Base-by-base conservation (phyloP, 305 asterid species). In the Ajuga reptans region DNA sequence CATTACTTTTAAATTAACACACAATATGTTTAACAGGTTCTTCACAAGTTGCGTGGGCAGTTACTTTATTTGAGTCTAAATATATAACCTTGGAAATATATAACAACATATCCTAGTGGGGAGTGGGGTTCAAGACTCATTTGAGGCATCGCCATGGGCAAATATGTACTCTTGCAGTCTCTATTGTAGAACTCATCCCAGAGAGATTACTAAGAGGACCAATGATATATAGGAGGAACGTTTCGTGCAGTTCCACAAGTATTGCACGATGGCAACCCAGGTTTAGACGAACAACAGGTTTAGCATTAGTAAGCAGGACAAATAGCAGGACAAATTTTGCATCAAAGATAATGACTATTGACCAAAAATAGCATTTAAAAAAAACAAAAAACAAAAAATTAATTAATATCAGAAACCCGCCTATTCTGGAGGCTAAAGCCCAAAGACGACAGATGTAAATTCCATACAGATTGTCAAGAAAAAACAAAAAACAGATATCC, bases 401-500 rank as follows among this genome's bases (percentile, higher is more conserved):
- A 21, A 21, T 21, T n/a, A n/a, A n/a, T n/a, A n/a, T n/a, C 1
- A 21, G 27, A 46, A 18, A 66, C 50, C 62, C 57, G 3, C 18
- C 36, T 52, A 21, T 31, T 66, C 24, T 33, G 57, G 37, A 58
- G 72, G 63, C 46, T 21, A 46, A 27, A 17, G 50, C 53, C 56
- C 33, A 41, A 54, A 68, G 54, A 66, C 57, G 53, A 57, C 66
- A 14, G 56, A 39, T 60, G 43, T 61, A 66, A 68, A 27, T 62
- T 45, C 62, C 49, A 17, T 45, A 60, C 65, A 61, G 69, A 41
- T 45, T 18, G 18, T 21, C 36, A 5, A 3, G 64, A 58, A 53
- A 61, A 51, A 21, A 21, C n/a, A 21, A 2, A 21, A 34, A 45
- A 68, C 53, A 59, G 18, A 53, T 54, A 55, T 66, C 63, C 41